These are phyloP conservation scores for Aureobasidium sp. DNA, from an alignment of 2,329 filamentous ascomycete species.

Conservation along the genomic window DNA sequence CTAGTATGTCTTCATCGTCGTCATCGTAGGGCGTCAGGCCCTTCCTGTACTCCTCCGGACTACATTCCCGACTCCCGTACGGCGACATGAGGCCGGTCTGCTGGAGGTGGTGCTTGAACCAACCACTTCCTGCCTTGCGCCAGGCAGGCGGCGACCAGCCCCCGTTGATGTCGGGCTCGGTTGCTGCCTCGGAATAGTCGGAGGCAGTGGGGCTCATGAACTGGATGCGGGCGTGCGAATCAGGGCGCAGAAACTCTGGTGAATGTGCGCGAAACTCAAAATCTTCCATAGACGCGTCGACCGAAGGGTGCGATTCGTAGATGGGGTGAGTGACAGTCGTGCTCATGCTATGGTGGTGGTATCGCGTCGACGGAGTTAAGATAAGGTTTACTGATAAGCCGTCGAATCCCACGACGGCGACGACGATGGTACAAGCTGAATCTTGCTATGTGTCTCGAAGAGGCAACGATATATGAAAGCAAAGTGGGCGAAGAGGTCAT, in stretches of 20 bases:
- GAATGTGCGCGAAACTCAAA: slow-evolving; percentile 51
- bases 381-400: slow-evolving; percentile 9
- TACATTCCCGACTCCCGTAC: slow-evolving; percentile 38
- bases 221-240: slow-evolving; percentile 48
- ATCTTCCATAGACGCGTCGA: slow-evolving; percentile 55
- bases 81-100: slow-evolving; percentile 25
- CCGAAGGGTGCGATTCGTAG: slow-evolving; percentile 50
- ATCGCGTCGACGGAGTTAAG: slow-evolving; percentile 14
- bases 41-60: slow-evolving; percentile 50
- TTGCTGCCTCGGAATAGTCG: slow-evolving; percentile 38
- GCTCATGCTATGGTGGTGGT: slow-evolving; percentile 18
- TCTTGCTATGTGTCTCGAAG: not conserved
- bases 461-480: not conserved
- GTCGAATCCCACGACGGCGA: not conserved
- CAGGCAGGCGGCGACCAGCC: slow-evolving; percentile 63
- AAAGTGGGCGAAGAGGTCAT: not conserved
- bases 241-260: slow-evolving; percentile 53
- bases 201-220: slow-evolving; percentile 31
- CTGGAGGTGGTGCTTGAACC: slow-evolving; percentile 42
- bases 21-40: slow-evolving; percentile 36
- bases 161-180: slow-evolving; percentile 42
- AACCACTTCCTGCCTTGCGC: slow-evolving; percentile 52
- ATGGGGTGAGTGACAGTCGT: slow-evolving; percentile 28
- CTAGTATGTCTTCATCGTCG: slow-evolving; percentile 41
- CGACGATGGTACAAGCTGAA: not conserved